Base-by-base conservation (phyloP, 1,284 basidiomycete genomes). In the Ceratobasidium papillatum region DNA sequence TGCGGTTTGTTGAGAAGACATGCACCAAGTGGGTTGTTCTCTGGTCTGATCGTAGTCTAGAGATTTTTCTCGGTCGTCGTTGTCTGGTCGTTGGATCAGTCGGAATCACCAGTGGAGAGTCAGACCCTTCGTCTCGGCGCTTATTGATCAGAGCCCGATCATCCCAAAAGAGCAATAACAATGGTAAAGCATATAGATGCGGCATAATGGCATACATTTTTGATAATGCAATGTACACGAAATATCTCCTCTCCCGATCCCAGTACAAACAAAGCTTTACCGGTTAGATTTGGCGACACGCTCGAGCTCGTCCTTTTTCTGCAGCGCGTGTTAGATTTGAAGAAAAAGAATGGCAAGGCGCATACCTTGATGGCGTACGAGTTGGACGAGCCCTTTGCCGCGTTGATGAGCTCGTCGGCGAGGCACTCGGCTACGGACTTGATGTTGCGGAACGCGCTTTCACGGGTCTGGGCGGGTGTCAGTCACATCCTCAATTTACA, bases 251-350 rank as follows among this genome's bases (percentile, higher is more conserved):
- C 66, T 14, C 74, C 49, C 56, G 38, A 54, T 52, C 61, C 52
- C 65, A 41, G 14, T 25, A 56, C 25, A 41, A 49, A n/a, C 11
- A 27, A 32, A 69, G 27, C 38, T 86, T 91, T 90, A 99, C 90
- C 97, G 95, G 89, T 99, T 99, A 85, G 94, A 96, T 88, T 98
- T 98, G 88, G 97, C 97, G 77, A 99, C 97, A 90, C 97, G 97
- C 89, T 99, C 97, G 80, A 99, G 91, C 86, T 96, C 95, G 84
- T 95, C 94, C 86, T 94, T 94, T 92, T 93, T 94, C 92, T 93
- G 80, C 30, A 14, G n/a, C 14, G 27, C 4, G 59, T 17, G 32
- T 59, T 9, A 56, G 25, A 43, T 45, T 34, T 36, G 8, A 17
- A n/a, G 49, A 8, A 14, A 14, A 19, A 1, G 38, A 11, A 45